Evolutionary conservation across 2,329 filamentous ascomycete genomes (phyloP), one percentile per base, ranked within the genome.

Genomic region (Fusarium hostae): DNA sequence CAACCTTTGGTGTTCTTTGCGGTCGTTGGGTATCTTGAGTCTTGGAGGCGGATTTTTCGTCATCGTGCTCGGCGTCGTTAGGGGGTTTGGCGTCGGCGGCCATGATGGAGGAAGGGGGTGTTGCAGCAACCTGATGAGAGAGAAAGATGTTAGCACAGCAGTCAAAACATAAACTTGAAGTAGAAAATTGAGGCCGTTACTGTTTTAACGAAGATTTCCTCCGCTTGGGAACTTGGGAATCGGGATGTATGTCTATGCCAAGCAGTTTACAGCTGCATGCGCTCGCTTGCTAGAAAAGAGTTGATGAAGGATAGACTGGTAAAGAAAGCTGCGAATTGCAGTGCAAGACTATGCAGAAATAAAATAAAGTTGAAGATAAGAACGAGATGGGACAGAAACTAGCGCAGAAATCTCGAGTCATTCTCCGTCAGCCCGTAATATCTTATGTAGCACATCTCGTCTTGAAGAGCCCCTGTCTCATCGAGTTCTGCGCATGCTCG

Each of bases 1-100:
- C 35, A 18, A 74, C 20, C 3, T 45, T 52, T 9, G 74, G 74
- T 9, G 52, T 74, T 63, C 73, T 47, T 34, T 68, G 55, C 1
- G 60, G 66, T 43, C 45, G 63, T 10, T 41, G 24, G 1, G 54
- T 22, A 13, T 34, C 28, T 32, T 56, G 13, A 28, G n/a, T 20
- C 6, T 12, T 13, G 5, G 60, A 20, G 5, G 26, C 4, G 24
- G 22, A 3, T 9, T 64, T 68, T 10, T 68, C 59, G 8, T 43
- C 18, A 9, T 20, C 16, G 3, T 40, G 15, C 9, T 37, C 10
- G 7, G 11, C 15, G 16, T 64, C 32, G 18, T 30, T 22, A 4
- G 6, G 18, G n/a, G 37, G 40, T 15, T 52, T 41, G 10, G n/a
- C 41, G 13, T 56, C 39, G 24, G 39, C 11, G 11, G 66, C 22